Base-by-base conservation (phyloP, 257 asterid genomes). In the Anisodus acutangulus region DNA sequence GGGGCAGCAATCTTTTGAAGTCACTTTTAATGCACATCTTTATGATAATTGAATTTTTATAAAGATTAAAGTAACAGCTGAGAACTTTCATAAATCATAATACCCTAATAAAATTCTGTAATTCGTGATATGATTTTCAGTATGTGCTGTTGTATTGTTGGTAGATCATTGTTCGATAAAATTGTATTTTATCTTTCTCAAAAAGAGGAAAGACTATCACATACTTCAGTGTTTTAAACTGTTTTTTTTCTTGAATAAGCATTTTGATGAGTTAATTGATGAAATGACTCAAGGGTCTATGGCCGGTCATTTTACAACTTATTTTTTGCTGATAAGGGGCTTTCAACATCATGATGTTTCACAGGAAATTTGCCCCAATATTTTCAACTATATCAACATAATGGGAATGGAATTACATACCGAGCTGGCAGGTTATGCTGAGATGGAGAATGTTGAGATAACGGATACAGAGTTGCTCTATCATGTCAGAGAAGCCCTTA, bases 401-500 rank as follows among this genome's bases (percentile, higher is more conserved):
- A 93, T 93, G 98, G 96, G 90, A 82, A 89, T 70, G 47, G 87
- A 86, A 79, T 81, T 88, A 74, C 86, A 81, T 13, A 85, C 80
- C 45, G 86, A 86, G 79, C 84, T 74, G 68, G 85, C 39, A 10
- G 63, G 54, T 58, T 54, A 72, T 51, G 88, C 90, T 16, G 91
- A 84, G 55, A 85, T 90, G 91, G 95, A 91, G 64, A 91, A 91
- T 37, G 88, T 51, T 15, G 85, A 64, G 78, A 81, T 91, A 53
- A 84, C 95, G 0, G 98, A 94, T 83, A 82, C 93, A 13, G 92
- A 92, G 87, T 78, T 96, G 88, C 91, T 87, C 8, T 82, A 57
- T 83, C 92, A 84, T 71, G 97, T 96, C 26, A 90, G 89, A 22
- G 88, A 86, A 78, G 98, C 98, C 22, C 95, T 95, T 43, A 90